Percentiles rank a stretch among this genome's conserved stretches.
phyloP scores from a whole-genome alignment of 1,284 basidiomycete genomes.

The Austroboletus sp. region DNA sequence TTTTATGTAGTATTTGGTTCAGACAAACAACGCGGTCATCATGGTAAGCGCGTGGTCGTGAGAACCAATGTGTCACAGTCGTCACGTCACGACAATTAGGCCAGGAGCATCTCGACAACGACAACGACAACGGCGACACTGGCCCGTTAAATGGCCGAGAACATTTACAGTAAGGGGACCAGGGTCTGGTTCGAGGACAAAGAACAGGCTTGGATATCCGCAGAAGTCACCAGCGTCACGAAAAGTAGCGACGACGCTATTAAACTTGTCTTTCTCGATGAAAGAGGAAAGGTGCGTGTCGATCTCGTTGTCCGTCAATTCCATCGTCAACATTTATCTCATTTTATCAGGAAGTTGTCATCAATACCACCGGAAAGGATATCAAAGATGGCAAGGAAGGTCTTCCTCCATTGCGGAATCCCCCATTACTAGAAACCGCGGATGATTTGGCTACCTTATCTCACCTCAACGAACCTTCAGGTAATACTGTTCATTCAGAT shows the following conservation, averaged over 20 bases:
- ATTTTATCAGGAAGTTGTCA: conserved; percentile 56
- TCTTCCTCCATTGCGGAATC: conserved; percentile 92
- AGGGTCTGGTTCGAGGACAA: conserved; percentile 88
- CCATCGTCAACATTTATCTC: conserved; percentile 9
- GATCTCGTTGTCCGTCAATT: conserved; percentile 7
- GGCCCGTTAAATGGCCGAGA: conserved; percentile 62
- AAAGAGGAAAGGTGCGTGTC: conserved; percentile 71
- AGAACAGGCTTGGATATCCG: conserved; percentile 87
- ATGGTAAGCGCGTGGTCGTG: conserved; percentile 18
- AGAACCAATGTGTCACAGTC: conserved; percentile 16
- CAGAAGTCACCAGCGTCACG: conserved; percentile 65
- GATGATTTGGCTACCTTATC: conserved; percentile 97
- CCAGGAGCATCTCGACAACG: conserved; percentile 8
- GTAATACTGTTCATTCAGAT: conserved; percentile 39
- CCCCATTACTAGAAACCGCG: conserved; percentile 90
- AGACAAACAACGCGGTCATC: conserved; percentile 23
- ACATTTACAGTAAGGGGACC: conserved; percentile 79
- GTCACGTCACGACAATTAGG: conserved; percentile 28
- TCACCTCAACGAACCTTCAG: conserved; percentile 96
- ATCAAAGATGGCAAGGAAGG: conserved; percentile 68
- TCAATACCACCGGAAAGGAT: conserved; percentile 72
- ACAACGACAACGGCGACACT: conserved; percentile 16
- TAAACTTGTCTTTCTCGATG: conserved; percentile 75
- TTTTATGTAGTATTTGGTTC: conserved; percentile 20
- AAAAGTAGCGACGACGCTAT: conserved; percentile 62